Evolutionary conservation across 2,329 filamentous ascomycete species (phyloP), one percentile per base, ranked within the genome.

Genomic region (Cytospora mali): DNA sequence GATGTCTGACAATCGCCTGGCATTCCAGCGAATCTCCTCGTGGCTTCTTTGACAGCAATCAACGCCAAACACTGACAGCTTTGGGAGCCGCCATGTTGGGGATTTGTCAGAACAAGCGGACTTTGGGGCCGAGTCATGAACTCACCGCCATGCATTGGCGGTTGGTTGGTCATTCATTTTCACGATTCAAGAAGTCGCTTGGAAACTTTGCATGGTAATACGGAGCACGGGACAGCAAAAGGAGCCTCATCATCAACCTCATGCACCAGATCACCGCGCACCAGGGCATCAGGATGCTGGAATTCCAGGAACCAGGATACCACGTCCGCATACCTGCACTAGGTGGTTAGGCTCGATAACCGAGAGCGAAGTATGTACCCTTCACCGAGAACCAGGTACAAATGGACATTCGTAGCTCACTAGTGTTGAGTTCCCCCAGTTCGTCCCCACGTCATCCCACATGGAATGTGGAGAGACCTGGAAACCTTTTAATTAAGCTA

Each of bases 401-500:
- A 11, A 33, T 33, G 31, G 10, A 33, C 10, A 13, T 33, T 11
- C 10, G 9, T 33, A 33, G 9, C n/a, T 21, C 31, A 49, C 35
- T 54, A 54, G 50, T 39, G 50, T 39, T 52, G 48, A 54, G 50
- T 35, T 28, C 50, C 58, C 58, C 35, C 51, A 29, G 58, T 53
- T 39, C 50, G 58, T 60, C 58, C 39, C 58, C 58, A 60, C 58
- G 58, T 60, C 58, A 60, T 60, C 58, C 58, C 58, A 60, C 58
- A 60, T 60, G 58, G 58, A 54, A 42, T 42, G 58, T 60, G 58
- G 58, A 54, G 58, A 54, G 58, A 50, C 50, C 58, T 52, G 58
- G 53, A 39, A 60, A 60, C 53, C 58, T 60, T n/a, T 60, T 60
- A 60, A 60, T 60, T 54, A 60, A 54, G 58, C 58, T 60, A 60